Percentiles rank a stretch among this genome's conserved stretches.
phyloP scores from a whole-genome alignment of 768 basidiomycete species.

The Asterophora parasitica region DNA sequence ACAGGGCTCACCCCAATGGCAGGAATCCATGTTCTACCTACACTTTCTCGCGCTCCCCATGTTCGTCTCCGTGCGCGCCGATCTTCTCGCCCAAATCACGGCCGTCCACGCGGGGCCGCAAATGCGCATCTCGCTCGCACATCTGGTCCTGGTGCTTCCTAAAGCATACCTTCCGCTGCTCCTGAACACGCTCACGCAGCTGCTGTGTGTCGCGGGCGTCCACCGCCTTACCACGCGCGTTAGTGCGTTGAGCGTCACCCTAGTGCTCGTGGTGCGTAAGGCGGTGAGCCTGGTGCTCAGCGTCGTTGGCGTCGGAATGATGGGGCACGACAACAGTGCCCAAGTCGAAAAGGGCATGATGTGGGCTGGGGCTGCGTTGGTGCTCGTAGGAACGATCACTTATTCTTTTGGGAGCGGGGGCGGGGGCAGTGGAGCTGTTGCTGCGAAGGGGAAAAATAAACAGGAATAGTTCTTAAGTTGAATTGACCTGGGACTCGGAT shows the following conservation, averaged over 20 bases:
- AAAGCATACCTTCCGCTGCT: slow-evolving; percentile 56
- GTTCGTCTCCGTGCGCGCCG: slow-evolving; percentile 57
- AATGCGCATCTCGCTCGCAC: slow-evolving; percentile 22
- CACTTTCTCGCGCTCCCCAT: slow-evolving; percentile 78
- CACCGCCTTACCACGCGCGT: slow-evolving; percentile 79
- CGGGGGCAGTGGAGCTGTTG: slow-evolving; percentile 18
- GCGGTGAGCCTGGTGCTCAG: slow-evolving; percentile 74
- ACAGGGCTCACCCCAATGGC: slow-evolving; percentile 46
- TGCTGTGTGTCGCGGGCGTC: slow-evolving; percentile 83
- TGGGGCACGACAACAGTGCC: slow-evolving; percentile 15
- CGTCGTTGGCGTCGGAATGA: slow-evolving; percentile 40
- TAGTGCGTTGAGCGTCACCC: slow-evolving; percentile 69
- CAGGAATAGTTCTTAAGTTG: slow-evolving; percentile 1
- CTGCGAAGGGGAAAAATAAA: slow-evolving; percentile 19
- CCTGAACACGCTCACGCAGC: slow-evolving; percentile 78
- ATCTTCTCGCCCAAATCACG: slow-evolving; percentile 44
- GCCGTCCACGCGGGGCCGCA: slow-evolving; percentile 37
- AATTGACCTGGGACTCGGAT: too few relatives aligned
- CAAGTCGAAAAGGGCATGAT: slow-evolving; percentile 43
- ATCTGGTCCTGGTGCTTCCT: slow-evolving; percentile 40
- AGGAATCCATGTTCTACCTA: slow-evolving; percentile 90
- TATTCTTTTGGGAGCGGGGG: slow-evolving; percentile 50
- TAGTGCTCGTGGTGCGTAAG: slow-evolving; percentile 78
- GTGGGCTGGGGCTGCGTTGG: slow-evolving; percentile 66
- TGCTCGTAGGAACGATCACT: slow-evolving; percentile 64